These are phyloP conservation scores for Fusarium dlaminii DNA, from an alignment of 2,329 filamentous ascomycete genomes.

Conservation along the genomic window DNA sequence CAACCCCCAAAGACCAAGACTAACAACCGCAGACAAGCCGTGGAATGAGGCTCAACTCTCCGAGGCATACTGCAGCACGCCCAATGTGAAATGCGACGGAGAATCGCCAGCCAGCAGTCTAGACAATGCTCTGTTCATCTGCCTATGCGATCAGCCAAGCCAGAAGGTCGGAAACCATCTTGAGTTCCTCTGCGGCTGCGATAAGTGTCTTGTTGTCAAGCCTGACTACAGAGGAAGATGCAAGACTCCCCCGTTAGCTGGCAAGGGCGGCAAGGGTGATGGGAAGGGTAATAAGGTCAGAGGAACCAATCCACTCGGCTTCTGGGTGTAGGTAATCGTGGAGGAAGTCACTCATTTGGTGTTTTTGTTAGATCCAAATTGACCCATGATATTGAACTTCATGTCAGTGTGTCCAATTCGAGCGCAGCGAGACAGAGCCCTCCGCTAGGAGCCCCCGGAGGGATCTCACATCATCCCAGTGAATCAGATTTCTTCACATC, in stretches of 20 bases:
- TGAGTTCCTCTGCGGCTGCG: slow-evolving; percentile 53
- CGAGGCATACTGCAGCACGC: slow-evolving; percentile 51
- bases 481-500: too few species aligned
- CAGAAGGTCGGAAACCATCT: slow-evolving; percentile 48
- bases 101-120: slow-evolving; percentile 45
- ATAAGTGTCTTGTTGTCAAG: slow-evolving; percentile 51
- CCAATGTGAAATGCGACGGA: slow-evolving; percentile 47
- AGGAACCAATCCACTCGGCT: slow-evolving; percentile 7
- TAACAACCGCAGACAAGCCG: slow-evolving; percentile 42
- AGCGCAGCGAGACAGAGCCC: neutral
- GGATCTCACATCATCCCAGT: neutral
- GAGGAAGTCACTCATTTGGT: slow-evolving; percentile 5
- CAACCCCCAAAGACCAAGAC: neutral
- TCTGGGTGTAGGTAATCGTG: slow-evolving; percentile 22
- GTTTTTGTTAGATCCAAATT: slow-evolving; percentile 7
- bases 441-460: neutral
- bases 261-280: neutral
- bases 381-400: neutral
- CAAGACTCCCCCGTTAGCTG: slow-evolving; percentile 48
- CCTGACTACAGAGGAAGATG: slow-evolving; percentile 54
- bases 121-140: slow-evolving; percentile 50
- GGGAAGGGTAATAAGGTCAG: neutral
- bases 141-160: slow-evolving; percentile 48
- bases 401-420: neutral
- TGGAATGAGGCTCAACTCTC: slow-evolving; percentile 48